Evolutionary conservation across 805 yeast genomes (phyloP).

Genomic region (Candida xyloterini): DNA sequence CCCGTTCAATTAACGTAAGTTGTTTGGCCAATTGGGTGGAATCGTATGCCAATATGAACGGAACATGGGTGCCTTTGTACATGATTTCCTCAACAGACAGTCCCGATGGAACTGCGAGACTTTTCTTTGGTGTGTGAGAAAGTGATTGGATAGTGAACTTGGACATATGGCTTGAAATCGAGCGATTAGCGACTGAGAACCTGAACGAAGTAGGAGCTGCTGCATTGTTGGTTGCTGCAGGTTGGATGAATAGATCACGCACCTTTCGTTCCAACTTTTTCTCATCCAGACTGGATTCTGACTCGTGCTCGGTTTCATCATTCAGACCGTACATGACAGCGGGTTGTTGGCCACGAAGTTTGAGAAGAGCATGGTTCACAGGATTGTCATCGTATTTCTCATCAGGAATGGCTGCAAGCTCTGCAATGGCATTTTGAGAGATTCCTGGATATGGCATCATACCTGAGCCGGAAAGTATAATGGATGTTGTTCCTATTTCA

Average conservation of each 20-base stretch:
- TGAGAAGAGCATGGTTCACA: conserved; percentile 66
- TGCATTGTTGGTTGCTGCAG: background rate
- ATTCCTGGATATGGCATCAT: conserved; percentile 45
- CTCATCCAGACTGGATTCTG: conserved; percentile 27
- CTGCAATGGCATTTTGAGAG: conserved; percentile 60
- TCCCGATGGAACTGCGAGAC: conserved; percentile 10
- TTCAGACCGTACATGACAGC: conserved; percentile 25
- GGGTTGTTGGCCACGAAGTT: conserved; percentile 63
- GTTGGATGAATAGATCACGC: conserved; percentile 32
- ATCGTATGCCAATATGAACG: conserved; percentile 74
- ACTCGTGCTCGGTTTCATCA: conserved; percentile 22
- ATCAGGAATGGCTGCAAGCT: conserved; percentile 83
- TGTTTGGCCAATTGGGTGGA: conserved; percentile 72
- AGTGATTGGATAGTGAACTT: conserved; percentile 30
- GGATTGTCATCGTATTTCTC: conserved; percentile 70
- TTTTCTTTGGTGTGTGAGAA: conserved; percentile 28
- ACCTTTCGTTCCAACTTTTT: conserved; percentile 32
- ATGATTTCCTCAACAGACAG: conserved; percentile 39
- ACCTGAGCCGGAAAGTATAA: conserved; percentile 34
- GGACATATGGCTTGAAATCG: conserved; percentile 13
- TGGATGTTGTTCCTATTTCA: conserved; percentile 23
- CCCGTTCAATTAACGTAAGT: conserved; percentile 82
- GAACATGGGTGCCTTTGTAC: conserved; percentile 60
- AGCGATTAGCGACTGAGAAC: conserved; percentile 5
- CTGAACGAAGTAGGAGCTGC: conserved; percentile 3